Evolutionary conservation across 345 rosid genomes (phyloP).

Genomic region (Microthlaspi erraticum): DNA sequence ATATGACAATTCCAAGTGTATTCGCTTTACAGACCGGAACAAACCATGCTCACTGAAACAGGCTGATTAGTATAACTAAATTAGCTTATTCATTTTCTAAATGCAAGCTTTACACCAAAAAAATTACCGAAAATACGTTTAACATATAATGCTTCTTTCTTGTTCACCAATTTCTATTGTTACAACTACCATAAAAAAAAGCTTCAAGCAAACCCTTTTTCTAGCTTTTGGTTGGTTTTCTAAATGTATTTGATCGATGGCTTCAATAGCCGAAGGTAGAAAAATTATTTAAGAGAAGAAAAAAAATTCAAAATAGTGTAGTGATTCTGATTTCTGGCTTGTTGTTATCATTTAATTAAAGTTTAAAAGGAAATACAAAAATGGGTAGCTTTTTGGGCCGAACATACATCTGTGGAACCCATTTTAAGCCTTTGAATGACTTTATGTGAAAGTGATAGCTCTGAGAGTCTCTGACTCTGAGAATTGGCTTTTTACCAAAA

Average conservation of each 20-base stretch:
- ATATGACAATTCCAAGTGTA: background rate
- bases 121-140: no score
- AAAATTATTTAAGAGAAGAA: no score
- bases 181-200: background rate
- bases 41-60: background rate
- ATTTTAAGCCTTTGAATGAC: conserved; percentile 4
- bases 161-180: background rate
- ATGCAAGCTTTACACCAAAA: background rate
- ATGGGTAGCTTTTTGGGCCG: conserved; percentile 10
- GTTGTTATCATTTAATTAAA: background rate
- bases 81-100: conserved; percentile 11
- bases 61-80: background rate
- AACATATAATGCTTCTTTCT: background rate
- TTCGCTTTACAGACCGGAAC: conserved; percentile 6
- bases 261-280: background rate
- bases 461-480: conserved; percentile 1
- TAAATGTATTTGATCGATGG: background rate
- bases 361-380: background rate
- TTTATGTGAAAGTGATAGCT: conserved; percentile 6
- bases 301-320: background rate
- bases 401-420: background rate
- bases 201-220: background rate
- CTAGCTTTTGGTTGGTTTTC: background rate
- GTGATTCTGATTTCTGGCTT: background rate
- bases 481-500: conserved; percentile 1